A percentile compares a stretch with the other conserved stretches of the same genome.
Conservation (phyloP, 2,329 filamentous ascomycete species). For the Kalmusia sp. region DNA sequence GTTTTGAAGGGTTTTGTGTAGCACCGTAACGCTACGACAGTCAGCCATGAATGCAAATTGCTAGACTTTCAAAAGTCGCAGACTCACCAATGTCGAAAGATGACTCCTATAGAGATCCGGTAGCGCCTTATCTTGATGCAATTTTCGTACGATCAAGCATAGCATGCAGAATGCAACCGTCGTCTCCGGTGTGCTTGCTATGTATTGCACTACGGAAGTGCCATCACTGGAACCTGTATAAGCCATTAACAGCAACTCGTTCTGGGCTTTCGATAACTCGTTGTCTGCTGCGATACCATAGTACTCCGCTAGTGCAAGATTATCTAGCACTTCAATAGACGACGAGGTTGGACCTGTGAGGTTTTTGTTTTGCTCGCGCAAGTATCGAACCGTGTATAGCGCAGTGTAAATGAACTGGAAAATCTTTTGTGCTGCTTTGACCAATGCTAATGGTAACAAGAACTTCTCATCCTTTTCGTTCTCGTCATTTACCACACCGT, state of each 20-base stretch:
- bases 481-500: conserved; percentile 8
- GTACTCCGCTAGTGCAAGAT: conserved; percentile 5
- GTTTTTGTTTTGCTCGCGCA: background rate
- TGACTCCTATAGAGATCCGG: conserved; percentile 6
- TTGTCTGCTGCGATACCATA: conserved; percentile 1
- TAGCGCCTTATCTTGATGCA: background rate
- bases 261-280: conserved; percentile 2
- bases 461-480: background rate
- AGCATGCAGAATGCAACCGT: background rate
- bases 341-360: background rate
- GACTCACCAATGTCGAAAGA: conserved; percentile 8
- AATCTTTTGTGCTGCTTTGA: conserved; percentile 8
- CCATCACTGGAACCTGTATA: conserved; percentile 5
- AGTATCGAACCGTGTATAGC: conserved; percentile 2
- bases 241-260: conserved; percentile 13
- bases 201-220: background rate
- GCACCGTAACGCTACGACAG: conserved; percentile 8
- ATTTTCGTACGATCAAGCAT: background rate
- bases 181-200: background rate
- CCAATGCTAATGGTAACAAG: conserved; percentile 4
- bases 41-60: background rate
- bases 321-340: conserved; percentile 1
- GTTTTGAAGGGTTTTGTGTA: conserved; percentile 8
- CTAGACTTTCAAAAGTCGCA: background rate
- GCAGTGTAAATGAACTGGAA: conserved; percentile 13